Evolutionary conservation across 805 yeast genomes (phyloP).

Genomic region (Suhomyces kilbournensis): DNA sequence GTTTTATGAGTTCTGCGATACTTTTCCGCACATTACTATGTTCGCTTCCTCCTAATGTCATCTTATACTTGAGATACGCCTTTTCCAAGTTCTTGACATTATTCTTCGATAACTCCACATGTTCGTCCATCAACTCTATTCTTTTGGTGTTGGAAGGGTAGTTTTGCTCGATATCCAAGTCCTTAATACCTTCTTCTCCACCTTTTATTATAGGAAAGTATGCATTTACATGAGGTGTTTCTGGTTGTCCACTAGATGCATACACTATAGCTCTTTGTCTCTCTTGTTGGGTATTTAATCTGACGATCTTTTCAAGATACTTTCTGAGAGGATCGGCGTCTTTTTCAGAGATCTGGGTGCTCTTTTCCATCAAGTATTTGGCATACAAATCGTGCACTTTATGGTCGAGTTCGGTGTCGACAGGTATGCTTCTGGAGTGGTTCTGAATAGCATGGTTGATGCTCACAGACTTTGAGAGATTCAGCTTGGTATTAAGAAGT

Average conservation of each 20-base stretch:
- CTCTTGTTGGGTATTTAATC: slow-evolving; percentile 16
- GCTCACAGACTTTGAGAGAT: background rate
- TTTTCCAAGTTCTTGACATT: slow-evolving; percentile 15
- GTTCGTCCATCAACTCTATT: slow-evolving; percentile 9
- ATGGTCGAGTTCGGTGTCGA: background rate
- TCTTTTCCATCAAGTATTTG: slow-evolving; percentile 10
- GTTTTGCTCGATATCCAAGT: slow-evolving; percentile 6
- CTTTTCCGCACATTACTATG: background rate
- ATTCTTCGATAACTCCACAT: slow-evolving; percentile 6
- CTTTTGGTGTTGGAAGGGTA: slow-evolving; percentile 5
- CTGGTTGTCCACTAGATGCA: background rate
- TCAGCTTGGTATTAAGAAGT: slow-evolving; percentile 8
- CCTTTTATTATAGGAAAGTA: background rate
- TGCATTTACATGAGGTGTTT: background rate
- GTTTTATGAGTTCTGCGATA: background rate
- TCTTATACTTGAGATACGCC: slow-evolving; percentile 9
- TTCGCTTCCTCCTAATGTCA: background rate
- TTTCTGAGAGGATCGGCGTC: slow-evolving; percentile 12
- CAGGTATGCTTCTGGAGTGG: background rate
- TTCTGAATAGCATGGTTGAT: background rate
- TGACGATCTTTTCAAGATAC: slow-evolving; percentile 14
- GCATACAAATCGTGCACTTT: slow-evolving; percentile 9
- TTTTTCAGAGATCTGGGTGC: slow-evolving; percentile 1
- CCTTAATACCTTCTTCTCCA: slow-evolving; percentile 1
- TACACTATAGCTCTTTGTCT: slow-evolving; percentile 12